Conservation (phyloP, 768 basidiomycete genomes). For the Saitozyma podzolica region DNA sequence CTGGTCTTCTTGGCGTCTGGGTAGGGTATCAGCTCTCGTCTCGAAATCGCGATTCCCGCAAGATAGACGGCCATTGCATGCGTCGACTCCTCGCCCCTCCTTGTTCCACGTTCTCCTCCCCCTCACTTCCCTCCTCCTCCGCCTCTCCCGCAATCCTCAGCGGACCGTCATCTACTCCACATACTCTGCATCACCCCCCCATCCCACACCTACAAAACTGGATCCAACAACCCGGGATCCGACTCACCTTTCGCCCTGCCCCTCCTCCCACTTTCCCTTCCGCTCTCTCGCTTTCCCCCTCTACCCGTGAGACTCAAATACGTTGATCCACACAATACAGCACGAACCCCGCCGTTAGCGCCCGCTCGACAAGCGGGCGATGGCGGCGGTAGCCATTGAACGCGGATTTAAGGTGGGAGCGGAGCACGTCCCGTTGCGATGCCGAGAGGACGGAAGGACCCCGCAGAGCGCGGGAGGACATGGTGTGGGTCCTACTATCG, state of each 20-base stretch:
- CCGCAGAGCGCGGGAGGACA: too few species aligned
- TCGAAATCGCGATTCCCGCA: constrained; percentile 18
- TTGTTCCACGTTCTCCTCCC: too few species aligned
- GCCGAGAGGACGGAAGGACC: background rate
- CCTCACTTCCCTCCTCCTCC: too few species aligned
- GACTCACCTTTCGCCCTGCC: constrained; percentile 9
- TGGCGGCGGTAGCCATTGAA: constrained; percentile 60
- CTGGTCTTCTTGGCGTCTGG: constrained; percentile 12
- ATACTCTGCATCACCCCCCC: too few species aligned
- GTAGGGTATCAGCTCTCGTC: too few species aligned
- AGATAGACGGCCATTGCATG: constrained; percentile 7
- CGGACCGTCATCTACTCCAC: too few species aligned
- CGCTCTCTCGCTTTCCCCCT: constrained; percentile 52
- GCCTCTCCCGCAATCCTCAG: too few species aligned
- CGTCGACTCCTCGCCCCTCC: background rate
- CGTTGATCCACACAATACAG: constrained; percentile 67
- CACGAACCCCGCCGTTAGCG: constrained; percentile 66
- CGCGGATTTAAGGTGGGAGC: constrained; percentile 10
- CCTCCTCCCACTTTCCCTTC: constrained; percentile 27
- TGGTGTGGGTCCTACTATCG: too few species aligned
- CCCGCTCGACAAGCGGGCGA: constrained; percentile 70
- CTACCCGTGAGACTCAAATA: constrained; percentile 61
- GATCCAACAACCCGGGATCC: too few species aligned
- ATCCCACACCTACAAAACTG: too few species aligned
- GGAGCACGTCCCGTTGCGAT: background rate